Evolutionary conservation across 441 rosid genomes (phyloP), one percentile per base, ranked within the genome.

Genomic region (Eugenia klotzschiana): DNA sequence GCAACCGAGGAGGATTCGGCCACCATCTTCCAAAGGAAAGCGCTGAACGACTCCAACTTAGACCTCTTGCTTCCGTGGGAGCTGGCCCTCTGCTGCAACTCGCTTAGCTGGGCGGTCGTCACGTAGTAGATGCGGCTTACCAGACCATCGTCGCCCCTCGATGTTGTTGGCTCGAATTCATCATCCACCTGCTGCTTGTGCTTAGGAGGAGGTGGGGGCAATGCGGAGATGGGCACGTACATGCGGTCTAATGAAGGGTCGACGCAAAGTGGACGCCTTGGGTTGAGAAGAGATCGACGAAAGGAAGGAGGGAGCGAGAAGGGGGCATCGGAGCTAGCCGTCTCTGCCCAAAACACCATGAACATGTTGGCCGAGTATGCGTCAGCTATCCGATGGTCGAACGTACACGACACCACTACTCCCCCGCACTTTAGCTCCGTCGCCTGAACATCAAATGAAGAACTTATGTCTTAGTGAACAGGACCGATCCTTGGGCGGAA

Each of bases 381-480:
- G 80, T 95, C 98, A 3, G 98, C 91, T n/a, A 93, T 86, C 57
- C 96, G 95, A 80, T 95, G 98, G 85, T 95, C 98, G 55, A 94
- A 95, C 23, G 95, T 69, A 88, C 97, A 93, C 25, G 83, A 96
- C 84, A 95, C 91, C 73, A 94, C 96, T 56, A 92, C 16, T 12
- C 94, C 93, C 1, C 98, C 95, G 60, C 98, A 93, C 83, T 89
- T 89, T 3, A 95, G 90, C 69, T 91, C 88, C 0, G 96, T 94
- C 33, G 83, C 94, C 97, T 94, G 87, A 49, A n/a, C 3, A 55
- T 13, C 51, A n/a, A 51, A 37, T 37, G 1, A 83, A 72, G 8
- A 23, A 55, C 20, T 55, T n/a, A 54, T 29, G 60, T 25, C 69
- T 60, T 64, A 2, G 7, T 57, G 20, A 26, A 57, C 20, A 82